Evolutionary conservation across 2,329 filamentous ascomycete genomes (phyloP).

Genomic region (Ampelomyces quisqualis): DNA sequence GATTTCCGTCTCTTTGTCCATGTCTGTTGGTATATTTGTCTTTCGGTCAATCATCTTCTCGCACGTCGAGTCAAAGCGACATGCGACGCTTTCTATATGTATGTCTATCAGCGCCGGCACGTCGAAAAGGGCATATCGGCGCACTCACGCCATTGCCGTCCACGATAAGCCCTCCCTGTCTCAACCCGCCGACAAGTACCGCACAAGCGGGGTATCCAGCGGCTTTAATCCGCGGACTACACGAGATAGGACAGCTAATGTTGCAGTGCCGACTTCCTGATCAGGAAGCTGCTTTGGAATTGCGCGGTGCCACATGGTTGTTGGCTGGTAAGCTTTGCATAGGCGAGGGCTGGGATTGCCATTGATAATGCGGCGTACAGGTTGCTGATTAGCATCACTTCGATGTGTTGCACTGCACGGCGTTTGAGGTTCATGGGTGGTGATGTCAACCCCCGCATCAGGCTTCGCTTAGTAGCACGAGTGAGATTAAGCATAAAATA

Average conservation of each 20-base stretch:
- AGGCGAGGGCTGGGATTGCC: not conserved
- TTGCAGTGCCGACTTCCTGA: conserved; percentile 20
- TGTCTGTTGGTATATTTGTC: conserved; percentile 4
- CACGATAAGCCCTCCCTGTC: conserved; percentile 21
- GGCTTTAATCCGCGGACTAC: conserved; percentile 10
- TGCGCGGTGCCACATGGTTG: not conserved
- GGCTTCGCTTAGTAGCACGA: conserved; percentile 10
- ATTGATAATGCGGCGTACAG: no score
- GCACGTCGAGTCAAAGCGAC: no score
- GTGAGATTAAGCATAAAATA: conserved; percentile 15
- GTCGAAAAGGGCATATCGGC: not conserved
- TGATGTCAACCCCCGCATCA: conserved; percentile 12
- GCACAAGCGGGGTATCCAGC: conserved; percentile 15
- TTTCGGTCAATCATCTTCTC: no score
- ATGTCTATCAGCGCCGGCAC: no score
- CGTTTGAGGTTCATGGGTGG: no score
- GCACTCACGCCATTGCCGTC: conserved; percentile 13
- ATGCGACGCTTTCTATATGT: no score
- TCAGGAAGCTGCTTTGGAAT: conserved; percentile 20
- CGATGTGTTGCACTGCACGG: no score
- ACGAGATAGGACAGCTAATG: conserved; percentile 15
- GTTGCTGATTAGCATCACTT: no score
- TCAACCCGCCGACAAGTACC: conserved; percentile 9
- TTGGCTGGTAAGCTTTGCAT: conserved; percentile 1
- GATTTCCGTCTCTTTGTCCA: conserved; percentile 21